Percentiles rank a stretch among this genome's conserved stretches.
These are phyloP conservation scores for Phytophthora pisi DNA, from an alignment of 352 stramenopile species.

Conservation along the genomic window DNA sequence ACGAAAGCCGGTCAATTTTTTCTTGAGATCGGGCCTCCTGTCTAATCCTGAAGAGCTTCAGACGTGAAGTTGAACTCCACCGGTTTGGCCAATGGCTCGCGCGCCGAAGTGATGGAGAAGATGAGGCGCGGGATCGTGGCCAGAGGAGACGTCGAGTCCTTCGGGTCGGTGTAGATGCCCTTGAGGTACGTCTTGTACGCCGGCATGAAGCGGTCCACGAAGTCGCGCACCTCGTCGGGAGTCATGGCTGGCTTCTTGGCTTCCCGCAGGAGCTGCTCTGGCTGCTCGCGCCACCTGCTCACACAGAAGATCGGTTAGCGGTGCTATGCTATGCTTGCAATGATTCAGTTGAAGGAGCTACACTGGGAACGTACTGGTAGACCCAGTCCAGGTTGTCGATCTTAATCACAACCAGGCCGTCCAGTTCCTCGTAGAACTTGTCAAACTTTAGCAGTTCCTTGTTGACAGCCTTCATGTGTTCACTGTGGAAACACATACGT, in stretches of 20 bases:
- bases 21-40: background rate
- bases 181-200: conserved; percentile 77
- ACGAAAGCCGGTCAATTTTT: conserved; percentile 6
- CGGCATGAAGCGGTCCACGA: conserved; percentile 90
- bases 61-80: conserved; percentile 65
- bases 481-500: conserved; percentile 25
- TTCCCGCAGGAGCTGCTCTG: conserved; percentile 67
- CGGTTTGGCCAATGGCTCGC: conserved; percentile 42
- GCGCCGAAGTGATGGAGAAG: conserved; percentile 56
- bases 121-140: conserved; percentile 53
- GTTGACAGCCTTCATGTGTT: conserved; percentile 73
- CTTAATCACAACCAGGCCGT: conserved; percentile 78
- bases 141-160: conserved; percentile 26
- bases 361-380: conserved; percentile 64
- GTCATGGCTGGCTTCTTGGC: conserved; percentile 70
- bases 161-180: conserved; percentile 56
- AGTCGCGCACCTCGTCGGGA: conserved; percentile 72
- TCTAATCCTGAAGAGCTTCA: conserved; percentile 36
- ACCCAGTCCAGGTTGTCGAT: conserved; percentile 77
- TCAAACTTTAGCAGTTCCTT: conserved; percentile 63
- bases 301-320: conserved; percentile 10
- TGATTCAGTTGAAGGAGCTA: background rate
- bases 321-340: conserved; percentile 2
- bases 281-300: conserved; percentile 81
- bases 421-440: conserved; percentile 67